phyloP scores from a whole-genome alignment of 2,329 filamentous ascomycete species.

The Aureobasidium sp. region DNA sequence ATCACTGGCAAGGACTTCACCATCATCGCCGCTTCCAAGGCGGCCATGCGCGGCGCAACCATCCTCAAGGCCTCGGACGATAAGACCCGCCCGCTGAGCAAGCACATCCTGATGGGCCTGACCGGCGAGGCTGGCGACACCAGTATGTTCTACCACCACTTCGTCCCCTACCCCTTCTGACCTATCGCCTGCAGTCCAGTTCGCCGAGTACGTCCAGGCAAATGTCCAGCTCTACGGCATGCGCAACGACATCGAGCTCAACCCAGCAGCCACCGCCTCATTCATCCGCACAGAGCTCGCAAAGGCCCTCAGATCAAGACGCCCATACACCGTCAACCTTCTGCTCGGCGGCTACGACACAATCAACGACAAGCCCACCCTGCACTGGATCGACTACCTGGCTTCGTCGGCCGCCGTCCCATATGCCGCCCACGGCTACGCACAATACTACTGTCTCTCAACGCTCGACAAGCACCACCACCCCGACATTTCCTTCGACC shows the following conservation, averaged over 20 bases:
- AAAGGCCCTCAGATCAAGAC: conserved; percentile 79
- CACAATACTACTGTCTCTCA: conserved; percentile 98
- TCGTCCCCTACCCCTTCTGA: neutral
- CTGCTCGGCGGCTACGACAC: conserved; percentile 89
- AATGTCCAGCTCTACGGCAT: conserved; percentile 98
- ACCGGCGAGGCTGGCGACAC: conserved; percentile 96
- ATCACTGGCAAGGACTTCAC: conserved; percentile 99
- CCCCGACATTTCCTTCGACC: conserved; percentile 79
- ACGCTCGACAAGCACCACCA: conserved; percentile 99
- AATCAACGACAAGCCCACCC: conserved; percentile 79
- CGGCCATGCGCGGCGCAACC: conserved; percentile 93
- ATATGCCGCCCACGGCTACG: conserved; percentile 96
- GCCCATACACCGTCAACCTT: conserved; percentile 95
- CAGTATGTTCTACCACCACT: conserved; percentile 45
- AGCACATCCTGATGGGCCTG: conserved; percentile 90
- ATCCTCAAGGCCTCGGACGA: conserved; percentile 93
- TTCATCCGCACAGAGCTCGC: conserved; percentile 94
- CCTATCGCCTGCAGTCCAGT: conserved; percentile 64
- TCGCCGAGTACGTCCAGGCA: conserved; percentile 97
- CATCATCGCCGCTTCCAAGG: conserved; percentile 94
- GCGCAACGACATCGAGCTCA: conserved; percentile 91
- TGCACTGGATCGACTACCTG: conserved; percentile 98
- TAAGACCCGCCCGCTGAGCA: conserved; percentile 89
- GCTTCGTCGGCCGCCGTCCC: conserved; percentile 81
- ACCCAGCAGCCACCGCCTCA: conserved; percentile 78